Evolutionary conservation across 768 basidiomycete genomes (phyloP).

Genomic region (Dendrothele bispora): DNA sequence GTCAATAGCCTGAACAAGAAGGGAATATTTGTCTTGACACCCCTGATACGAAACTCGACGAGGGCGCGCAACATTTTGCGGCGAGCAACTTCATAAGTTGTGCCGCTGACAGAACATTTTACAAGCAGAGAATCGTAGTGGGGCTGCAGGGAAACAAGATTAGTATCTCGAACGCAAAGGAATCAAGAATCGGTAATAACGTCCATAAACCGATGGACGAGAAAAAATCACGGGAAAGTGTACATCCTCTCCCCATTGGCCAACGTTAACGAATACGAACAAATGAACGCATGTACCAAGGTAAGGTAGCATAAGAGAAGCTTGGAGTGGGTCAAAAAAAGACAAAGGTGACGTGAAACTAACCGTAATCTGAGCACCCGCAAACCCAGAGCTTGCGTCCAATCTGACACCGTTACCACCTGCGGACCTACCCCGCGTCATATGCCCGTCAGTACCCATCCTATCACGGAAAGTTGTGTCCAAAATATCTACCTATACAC

Average conservation of each 20-base stretch:
- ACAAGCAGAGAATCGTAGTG: constrained; percentile 98
- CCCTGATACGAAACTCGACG: constrained; percentile 99
- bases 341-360: constrained; percentile 23
- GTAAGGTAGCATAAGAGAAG: neutral
- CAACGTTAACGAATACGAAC: too few species aligned
- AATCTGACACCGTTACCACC: constrained; percentile 98
- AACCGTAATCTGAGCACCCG: constrained; percentile 98
- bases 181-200: too few species aligned
- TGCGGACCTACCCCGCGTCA: too few species aligned
- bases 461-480: too few species aligned
- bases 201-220: too few species aligned
- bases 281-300: too few species aligned
- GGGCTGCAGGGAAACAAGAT: constrained; percentile 52
- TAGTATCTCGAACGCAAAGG: too few species aligned
- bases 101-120: constrained; percentile 93
- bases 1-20: constrained; percentile 98
- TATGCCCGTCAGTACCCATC: too few species aligned
- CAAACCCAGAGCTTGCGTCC: constrained; percentile 96
- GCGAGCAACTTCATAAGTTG: constrained; percentile 97
- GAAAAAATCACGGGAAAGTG: too few species aligned
- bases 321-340: neutral
- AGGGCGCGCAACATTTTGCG: constrained; percentile 99
- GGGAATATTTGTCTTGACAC: constrained; percentile 99
- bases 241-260: too few species aligned
- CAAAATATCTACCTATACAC: too few species aligned